Conservation (phyloP, 1,284 basidiomycete species). For the Austroboletus novae-zelandiae region DNA sequence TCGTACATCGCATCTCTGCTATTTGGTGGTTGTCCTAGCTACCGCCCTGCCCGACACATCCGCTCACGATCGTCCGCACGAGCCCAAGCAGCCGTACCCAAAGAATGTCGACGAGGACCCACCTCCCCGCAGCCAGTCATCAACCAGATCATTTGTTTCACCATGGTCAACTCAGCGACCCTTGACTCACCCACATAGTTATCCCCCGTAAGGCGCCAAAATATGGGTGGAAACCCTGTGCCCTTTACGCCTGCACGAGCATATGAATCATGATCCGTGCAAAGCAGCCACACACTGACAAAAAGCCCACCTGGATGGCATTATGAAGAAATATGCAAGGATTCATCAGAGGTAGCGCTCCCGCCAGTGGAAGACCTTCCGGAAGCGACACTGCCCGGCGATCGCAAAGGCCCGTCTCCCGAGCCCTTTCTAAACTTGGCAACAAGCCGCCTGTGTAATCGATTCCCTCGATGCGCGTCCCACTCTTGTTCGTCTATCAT, state of each 20-base stretch:
- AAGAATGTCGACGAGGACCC: not conserved
- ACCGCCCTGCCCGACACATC: conserved; percentile 10
- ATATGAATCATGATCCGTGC: not conserved
- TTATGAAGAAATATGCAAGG: conserved; percentile 10
- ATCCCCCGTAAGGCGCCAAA: not conserved
- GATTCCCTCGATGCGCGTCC: conserved; percentile 61
- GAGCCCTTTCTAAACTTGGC: conserved; percentile 15
- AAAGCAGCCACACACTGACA: not conserved
- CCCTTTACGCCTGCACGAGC: not conserved
- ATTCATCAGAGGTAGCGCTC: not conserved
- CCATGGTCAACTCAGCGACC: not conserved
- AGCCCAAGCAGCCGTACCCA: not conserved
- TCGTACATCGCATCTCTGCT: conserved; percentile 12
- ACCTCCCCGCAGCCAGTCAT: conserved; percentile 2
- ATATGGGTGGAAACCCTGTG: not conserved
- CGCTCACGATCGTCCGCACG: not conserved
- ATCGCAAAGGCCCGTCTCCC: not conserved
- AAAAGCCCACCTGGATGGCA: conserved; percentile 9
- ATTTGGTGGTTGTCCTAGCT: conserved; percentile 11
- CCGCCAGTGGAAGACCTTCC: conserved; percentile 4
- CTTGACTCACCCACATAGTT: conserved; percentile 1
- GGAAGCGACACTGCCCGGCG: not conserved
- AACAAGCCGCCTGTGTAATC: conserved; percentile 47
- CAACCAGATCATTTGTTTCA: conserved; percentile 13
- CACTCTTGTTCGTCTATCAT: conserved; percentile 74